Base-by-base conservation (phyloP, 2,329 filamentous ascomycete genomes). In the Amylocarpus encephaloides region DNA sequence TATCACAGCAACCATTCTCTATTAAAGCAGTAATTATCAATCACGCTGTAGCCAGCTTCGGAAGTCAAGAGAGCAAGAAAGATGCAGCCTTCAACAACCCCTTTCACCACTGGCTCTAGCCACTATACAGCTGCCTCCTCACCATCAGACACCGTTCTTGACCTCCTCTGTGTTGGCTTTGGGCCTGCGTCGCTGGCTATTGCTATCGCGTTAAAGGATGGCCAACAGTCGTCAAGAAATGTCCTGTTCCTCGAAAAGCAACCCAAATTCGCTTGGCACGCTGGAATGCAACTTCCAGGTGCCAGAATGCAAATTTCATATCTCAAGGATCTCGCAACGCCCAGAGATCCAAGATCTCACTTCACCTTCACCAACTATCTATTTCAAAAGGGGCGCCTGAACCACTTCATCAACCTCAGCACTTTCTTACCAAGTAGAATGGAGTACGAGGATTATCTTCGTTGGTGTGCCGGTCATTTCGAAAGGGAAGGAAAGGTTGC, bases 221-320 rank as follows among this genome's bases (percentile, higher is more conserved):
- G 18, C 13, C 38, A 40, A 18, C 38, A n/a, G 16, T 40, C 38
- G 19, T n/a, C 38, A 39, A 18, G 39, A 33, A 47, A 47, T 16
- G 83, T 95, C 3, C 78, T 88, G 40, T 97, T 96, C 69, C 71
- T 97, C 19, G 92, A 97, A 73, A 86, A 87, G 68, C 92, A 97
- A 70, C 64, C 74, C 30, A 72, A 77, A 43, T 97, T 97, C 65
- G 82, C 86, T 51, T 97, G 92, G 92, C 92, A 97, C 68, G 83
- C 89, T 0, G 92, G 92, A 52, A 97, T 97, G 92, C 81, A 96
- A 52, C 79, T 97, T 2, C 88, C 90, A 0, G 91, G 90, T 5
- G 88, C 91, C 46, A 90, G 86, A 71, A 97, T 97, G 92, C 92
- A 97, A 67, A 97, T 97, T 61, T 94, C 88, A 9, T 97, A 95